Conservation (phyloP, 1,139 yeast genomes). For the Blastobotrys capitulatus region DNA sequence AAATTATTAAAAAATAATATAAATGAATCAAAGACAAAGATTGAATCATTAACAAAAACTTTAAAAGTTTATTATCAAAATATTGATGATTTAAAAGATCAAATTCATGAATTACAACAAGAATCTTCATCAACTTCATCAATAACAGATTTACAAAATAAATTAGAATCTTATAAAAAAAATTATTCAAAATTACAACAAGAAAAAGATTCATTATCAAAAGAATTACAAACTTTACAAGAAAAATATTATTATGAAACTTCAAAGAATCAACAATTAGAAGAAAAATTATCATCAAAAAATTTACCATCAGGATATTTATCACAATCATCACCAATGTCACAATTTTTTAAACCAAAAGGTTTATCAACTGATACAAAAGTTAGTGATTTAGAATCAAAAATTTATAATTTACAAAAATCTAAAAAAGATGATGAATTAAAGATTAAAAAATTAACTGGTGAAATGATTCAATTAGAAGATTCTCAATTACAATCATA, state of each 20-base stretch:
- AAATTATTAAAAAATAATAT: neutral
- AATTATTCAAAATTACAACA: neutral
- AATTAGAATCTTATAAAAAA: neutral
- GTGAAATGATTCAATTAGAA: conserved; percentile 2
- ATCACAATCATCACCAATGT: conserved; percentile 9
- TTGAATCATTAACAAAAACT: neutral
- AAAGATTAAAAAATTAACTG: conserved; percentile 9
- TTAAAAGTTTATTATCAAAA: neutral
- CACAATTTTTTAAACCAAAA: conserved; percentile 13
- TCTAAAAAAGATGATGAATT: conserved; percentile 1
- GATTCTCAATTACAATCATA: conserved; percentile 7
- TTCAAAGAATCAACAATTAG: conserved; percentile 10
- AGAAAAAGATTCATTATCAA: conserved; percentile 7
- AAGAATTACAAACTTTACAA: conserved; percentile 9
- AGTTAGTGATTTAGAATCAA: conserved; percentile 12
- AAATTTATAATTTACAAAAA: conserved; percentile 8
- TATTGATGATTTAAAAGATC: neutral
- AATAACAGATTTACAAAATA: neutral
- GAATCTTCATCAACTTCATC: neutral
- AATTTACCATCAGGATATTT: neutral
- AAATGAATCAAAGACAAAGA: neutral
- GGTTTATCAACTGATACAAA: too few species aligned
- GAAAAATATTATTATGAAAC: conserved; percentile 13
- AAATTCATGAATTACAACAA: neutral
- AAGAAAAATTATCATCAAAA: conserved; percentile 7